Evolutionary conservation across 768 basidiomycete species (phyloP), one percentile per base, ranked within the genome.

Genomic region (Naematelia encephala): DNA sequence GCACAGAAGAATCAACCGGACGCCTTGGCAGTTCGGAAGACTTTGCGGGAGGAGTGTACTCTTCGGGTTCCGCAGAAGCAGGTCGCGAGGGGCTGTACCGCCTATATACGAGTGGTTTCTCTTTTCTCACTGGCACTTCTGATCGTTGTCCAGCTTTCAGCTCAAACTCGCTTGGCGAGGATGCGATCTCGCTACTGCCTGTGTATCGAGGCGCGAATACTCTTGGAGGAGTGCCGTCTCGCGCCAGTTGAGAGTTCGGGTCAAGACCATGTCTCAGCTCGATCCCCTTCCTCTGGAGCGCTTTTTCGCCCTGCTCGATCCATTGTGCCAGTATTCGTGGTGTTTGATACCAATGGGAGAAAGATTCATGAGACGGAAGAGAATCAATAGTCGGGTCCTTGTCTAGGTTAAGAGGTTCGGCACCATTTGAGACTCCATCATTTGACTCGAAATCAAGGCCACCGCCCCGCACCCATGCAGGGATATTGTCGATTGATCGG

Each of bases 391-490:
- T 44, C 1, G 54, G 43, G 25, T 52, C 51, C 3, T 29, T 14
- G 26, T 26, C 51, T 28, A 21, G 26, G 23, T 23, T 8, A 8
- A 39, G 34, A 8, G 34, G 16, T 8, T 16, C 34, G 34, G 16
- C 34, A 39, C 34, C 34, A 39, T 39, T 16, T 39, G 34, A 8
- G 3, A 16, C 21, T 5, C 27, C 39, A n/a, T 47, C 51, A 16
- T 14, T 14, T 21, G 16, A 8, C 22, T 48, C 21, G 34, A 45
- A 55, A 3, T 23, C 58, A 16, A 77, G 47, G 2, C 72, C 72
- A 12, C 74, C 74, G 3, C 59, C 62, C 26, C 68, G 62, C 21
- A 77, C 64, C 74, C 74, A 77, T 2, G 70, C 63, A 11, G 76
- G 76, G 1, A 77, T 62, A 42, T 70, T 70, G 19, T 62, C 53